These are phyloP conservation scores for Alternaria burnsii DNA, from an alignment of 2,329 filamentous ascomycete species.

Conservation along the genomic window DNA sequence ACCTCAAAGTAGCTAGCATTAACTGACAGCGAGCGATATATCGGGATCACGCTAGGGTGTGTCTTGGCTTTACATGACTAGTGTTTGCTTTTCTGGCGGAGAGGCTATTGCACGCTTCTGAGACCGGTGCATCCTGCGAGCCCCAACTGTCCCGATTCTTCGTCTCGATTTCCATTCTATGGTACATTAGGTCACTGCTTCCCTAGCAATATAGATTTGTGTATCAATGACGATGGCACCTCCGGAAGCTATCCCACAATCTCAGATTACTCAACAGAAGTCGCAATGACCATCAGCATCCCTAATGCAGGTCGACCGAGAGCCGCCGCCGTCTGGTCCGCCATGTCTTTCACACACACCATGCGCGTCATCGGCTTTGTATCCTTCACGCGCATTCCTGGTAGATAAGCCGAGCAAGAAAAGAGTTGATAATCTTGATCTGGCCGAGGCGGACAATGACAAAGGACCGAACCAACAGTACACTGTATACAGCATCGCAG, in stretches of 20 bases:
- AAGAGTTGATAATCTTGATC: neutral
- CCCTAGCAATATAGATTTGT: neutral
- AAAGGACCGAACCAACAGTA: too few relatives aligned
- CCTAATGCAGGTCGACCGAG: neutral
- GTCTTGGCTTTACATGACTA: conserved; percentile 2
- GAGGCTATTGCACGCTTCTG: neutral
- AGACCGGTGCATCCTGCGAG: neutral
- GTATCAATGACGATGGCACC: neutral
- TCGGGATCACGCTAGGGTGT: conserved; percentile 5
- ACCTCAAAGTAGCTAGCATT: conserved; percentile 3
- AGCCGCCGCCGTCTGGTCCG: neutral
- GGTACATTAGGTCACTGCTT: conserved; percentile 9
- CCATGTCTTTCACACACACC: neutral
- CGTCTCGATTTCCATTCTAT: neutral
- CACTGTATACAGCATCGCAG: neutral
- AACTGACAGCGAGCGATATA: neutral
- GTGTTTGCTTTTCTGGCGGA: conserved; percentile 5
- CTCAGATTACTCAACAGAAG: neutral
- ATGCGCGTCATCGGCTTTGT: neutral
- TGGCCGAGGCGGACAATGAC: neutral
- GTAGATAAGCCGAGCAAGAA: neutral
- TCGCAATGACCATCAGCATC: neutral
- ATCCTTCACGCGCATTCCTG: neutral
- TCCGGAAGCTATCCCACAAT: neutral
- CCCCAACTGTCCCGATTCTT: neutral